Conservation (phyloP, 129 eudicot species). For the Arctium lappa region DNA sequence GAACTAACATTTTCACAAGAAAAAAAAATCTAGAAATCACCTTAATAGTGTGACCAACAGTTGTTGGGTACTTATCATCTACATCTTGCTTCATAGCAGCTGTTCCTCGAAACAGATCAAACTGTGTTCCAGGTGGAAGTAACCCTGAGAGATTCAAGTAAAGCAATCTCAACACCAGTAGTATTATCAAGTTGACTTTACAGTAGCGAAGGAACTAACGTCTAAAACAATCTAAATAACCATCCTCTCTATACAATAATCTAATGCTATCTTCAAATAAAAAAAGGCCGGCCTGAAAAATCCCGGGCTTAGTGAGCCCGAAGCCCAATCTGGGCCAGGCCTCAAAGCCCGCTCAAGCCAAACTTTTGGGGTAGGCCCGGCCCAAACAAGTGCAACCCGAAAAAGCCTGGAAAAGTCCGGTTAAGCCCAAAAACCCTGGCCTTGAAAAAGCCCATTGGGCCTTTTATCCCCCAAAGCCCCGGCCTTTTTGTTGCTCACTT, state of each 20-base stretch:
- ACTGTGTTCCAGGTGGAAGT: conserved; percentile 99
- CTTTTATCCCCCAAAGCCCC: background rate
- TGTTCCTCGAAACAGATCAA: conserved; percentile 94
- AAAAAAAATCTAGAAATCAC: conserved; percentile 25
- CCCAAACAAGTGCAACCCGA: background rate
- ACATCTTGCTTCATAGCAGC: conserved; percentile 99
- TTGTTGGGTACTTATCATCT: conserved; percentile 90
- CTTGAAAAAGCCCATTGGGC: background rate
- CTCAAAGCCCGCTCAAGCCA: background rate
- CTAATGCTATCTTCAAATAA: background rate
- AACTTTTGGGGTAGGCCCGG: background rate
- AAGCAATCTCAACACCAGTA: conserved; percentile 2
- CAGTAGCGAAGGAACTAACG: background rate
- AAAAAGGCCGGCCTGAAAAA: background rate
- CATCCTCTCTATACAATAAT: background rate
- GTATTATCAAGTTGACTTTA: background rate
- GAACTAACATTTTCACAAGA: background rate
- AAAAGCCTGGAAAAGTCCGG: background rate
- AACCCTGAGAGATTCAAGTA: conserved; percentile 57
- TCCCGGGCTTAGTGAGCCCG: no score
- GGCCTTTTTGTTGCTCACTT: background rate
- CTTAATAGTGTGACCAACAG: conserved; percentile 85
- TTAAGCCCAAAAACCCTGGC: background rate
- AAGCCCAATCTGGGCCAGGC: no score
- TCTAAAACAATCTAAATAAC: background rate